Percentiles rank a stretch among this genome's conserved stretches.
Evolutionary conservation across 2,329 filamentous ascomycete species (phyloP).

Genomic region (Septoria petroselini): DNA sequence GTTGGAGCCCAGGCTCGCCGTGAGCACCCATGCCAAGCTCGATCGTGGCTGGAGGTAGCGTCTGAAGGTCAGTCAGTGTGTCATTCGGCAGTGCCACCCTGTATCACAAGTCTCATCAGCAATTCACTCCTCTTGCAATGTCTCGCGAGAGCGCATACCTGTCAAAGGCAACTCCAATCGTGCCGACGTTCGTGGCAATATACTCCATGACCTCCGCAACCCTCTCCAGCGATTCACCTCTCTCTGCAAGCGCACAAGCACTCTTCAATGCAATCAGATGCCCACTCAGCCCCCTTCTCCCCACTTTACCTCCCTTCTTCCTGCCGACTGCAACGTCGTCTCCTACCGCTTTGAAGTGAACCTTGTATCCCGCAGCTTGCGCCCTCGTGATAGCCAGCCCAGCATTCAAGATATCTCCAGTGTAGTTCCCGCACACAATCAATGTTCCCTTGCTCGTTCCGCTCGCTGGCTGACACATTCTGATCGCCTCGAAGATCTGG

Average conservation of each 20-base stretch:
- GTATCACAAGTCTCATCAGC: slow-evolving; percentile 16
- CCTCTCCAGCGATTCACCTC: slow-evolving; percentile 34
- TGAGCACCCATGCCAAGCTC: slow-evolving; percentile 67
- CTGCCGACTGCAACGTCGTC: slow-evolving; percentile 64
- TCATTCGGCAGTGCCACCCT: slow-evolving; percentile 44
- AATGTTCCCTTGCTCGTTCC: slow-evolving; percentile 49
- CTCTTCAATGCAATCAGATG: slow-evolving; percentile 60
- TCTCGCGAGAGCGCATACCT: slow-evolving; percentile 25
- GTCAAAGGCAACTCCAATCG: slow-evolving; percentile 39
- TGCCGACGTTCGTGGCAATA: slow-evolving; percentile 39
- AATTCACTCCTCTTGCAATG: background rate
- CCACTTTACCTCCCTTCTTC: slow-evolving; percentile 55
- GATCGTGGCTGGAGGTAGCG: slow-evolving; percentile 51
- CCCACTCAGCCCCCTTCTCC: slow-evolving; percentile 60
- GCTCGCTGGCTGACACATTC: slow-evolving; percentile 52
- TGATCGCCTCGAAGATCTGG: slow-evolving; percentile 60
- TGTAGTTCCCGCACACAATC: slow-evolving; percentile 64
- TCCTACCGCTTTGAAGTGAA: slow-evolving; percentile 59
- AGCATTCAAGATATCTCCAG: slow-evolving; percentile 62
- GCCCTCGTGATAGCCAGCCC: slow-evolving; percentile 59
- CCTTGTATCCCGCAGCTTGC: slow-evolving; percentile 53
- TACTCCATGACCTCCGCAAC: slow-evolving; percentile 41
- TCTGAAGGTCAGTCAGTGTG: slow-evolving; percentile 60
- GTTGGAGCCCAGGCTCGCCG: slow-evolving; percentile 61
- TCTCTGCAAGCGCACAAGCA: slow-evolving; percentile 53